These are phyloP conservation scores for Zoysia japonica DNA, from an alignment of 176 grass and related monocot genomes.

Conservation along the genomic window DNA sequence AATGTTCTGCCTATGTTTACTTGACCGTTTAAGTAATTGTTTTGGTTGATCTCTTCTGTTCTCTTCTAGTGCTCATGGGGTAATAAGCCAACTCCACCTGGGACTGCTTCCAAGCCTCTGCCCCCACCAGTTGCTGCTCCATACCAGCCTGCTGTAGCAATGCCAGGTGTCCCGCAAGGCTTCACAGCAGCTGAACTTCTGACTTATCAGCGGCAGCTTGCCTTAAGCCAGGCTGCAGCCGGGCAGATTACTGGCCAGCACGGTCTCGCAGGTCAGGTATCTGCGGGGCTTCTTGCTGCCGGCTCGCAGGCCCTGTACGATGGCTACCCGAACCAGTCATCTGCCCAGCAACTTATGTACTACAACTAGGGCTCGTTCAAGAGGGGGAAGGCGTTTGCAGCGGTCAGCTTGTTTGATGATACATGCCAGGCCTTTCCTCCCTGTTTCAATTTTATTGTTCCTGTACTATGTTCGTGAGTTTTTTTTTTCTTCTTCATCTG, in stretches of 20 bases:
- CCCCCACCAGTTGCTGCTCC: slow-evolving; percentile 57
- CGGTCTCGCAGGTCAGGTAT: slow-evolving; percentile 61
- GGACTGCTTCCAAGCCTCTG: slow-evolving; percentile 67
- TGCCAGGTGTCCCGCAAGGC: slow-evolving; percentile 57
- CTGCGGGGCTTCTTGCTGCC: slow-evolving; percentile 61
- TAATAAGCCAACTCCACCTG: slow-evolving; percentile 72
- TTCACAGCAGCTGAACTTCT: slow-evolving; percentile 65
- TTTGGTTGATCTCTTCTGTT: slow-evolving; percentile 12
- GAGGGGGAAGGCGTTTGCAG: slow-evolving; percentile 56
- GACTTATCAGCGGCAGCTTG: slow-evolving; percentile 77
- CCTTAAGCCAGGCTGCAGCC: slow-evolving; percentile 57
- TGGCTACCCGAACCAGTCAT: slow-evolving; percentile 66
- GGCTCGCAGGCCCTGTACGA: slow-evolving; percentile 69
- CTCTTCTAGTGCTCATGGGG: slow-evolving; percentile 78
- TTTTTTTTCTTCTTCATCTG: slow-evolving; percentile 22
- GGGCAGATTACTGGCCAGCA: slow-evolving; percentile 70
- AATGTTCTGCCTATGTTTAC: background rate
- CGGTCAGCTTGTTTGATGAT: slow-evolving; percentile 46
- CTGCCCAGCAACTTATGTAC: slow-evolving; percentile 77
- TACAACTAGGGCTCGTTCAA: slow-evolving; percentile 64
- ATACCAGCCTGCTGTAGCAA: slow-evolving; percentile 57
- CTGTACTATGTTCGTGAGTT: slow-evolving; percentile 54
- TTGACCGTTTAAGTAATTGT: background rate
- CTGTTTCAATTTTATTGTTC: slow-evolving; percentile 40
- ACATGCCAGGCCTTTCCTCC: slow-evolving; percentile 40